These are phyloP conservation scores for Thelephora terrestris DNA, from an alignment of 1,284 basidiomycete genomes.

Conservation along the genomic window DNA sequence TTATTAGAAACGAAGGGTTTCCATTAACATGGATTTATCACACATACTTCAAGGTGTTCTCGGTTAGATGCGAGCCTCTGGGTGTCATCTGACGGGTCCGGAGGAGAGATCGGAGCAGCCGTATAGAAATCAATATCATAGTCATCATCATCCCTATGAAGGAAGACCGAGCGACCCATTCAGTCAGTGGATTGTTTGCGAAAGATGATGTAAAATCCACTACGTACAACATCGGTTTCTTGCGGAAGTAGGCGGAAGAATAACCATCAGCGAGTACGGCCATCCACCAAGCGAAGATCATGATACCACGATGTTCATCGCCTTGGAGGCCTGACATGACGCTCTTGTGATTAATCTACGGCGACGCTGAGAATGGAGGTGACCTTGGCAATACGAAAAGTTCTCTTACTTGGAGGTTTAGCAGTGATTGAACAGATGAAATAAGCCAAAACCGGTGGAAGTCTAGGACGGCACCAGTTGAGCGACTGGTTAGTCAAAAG, in stretches of 20 bases:
- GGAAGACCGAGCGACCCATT: neutral
- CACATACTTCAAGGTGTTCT: constrained; percentile 62
- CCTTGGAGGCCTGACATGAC: constrained; percentile 61
- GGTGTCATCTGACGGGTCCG: constrained; percentile 33
- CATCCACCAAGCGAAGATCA: constrained; percentile 82
- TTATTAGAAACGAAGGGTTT: constrained; percentile 1
- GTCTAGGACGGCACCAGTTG: constrained; percentile 29
- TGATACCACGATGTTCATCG: constrained; percentile 61
- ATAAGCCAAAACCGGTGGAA: constrained; percentile 77
- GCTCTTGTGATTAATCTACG: constrained; percentile 71
- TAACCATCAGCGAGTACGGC: constrained; percentile 51
- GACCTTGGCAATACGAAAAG: constrained; percentile 9
- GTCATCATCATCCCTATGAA: constrained; percentile 44
- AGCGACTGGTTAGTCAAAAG: neutral
- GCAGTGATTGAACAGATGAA: constrained; percentile 63
- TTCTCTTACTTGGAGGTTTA: constrained; percentile 58
- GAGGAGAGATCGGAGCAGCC: constrained; percentile 42
- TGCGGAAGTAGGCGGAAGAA: constrained; percentile 47
- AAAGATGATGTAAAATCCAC: constrained; percentile 7
- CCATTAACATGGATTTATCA: constrained; percentile 4
- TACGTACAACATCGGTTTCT: constrained; percentile 55
- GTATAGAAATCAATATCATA: constrained; percentile 76
- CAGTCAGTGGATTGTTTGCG: neutral
- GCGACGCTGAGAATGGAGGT: constrained; percentile 5
- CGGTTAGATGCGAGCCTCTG: constrained; percentile 43